Evolutionary conservation across 805 yeast genomes (phyloP).

Genomic region (Candida broadrunensis): DNA sequence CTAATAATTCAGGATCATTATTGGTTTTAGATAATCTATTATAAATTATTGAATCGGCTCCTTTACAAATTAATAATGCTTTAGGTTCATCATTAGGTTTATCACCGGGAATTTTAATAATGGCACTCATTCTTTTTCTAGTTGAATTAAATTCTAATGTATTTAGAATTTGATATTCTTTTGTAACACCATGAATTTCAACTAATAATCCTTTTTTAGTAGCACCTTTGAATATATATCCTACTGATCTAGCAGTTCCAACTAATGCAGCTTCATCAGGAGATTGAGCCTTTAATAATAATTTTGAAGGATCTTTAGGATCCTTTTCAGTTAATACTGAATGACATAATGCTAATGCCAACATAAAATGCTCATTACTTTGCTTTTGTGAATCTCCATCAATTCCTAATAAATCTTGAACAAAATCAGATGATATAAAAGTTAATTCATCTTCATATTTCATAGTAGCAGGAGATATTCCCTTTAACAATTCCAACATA

Average conservation of each 20-base stretch:
- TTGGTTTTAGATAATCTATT: slow-evolving; percentile 49
- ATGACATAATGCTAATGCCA: slow-evolving; percentile 74
- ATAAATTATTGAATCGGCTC: slow-evolving; percentile 81
- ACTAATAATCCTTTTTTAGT: slow-evolving; percentile 68
- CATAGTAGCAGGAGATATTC: slow-evolving; percentile 16
- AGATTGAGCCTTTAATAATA: slow-evolving; percentile 69
- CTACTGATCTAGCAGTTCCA: slow-evolving; percentile 75
- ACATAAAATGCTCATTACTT: slow-evolving; percentile 71
- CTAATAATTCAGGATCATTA: slow-evolving; percentile 49
- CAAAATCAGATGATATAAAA: slow-evolving; percentile 65
- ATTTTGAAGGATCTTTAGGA: slow-evolving; percentile 53
- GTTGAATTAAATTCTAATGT: slow-evolving; percentile 78
- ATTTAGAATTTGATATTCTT: slow-evolving; percentile 70
- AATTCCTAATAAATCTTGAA: slow-evolving; percentile 55
- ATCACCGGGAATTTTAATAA: slow-evolving; percentile 64
- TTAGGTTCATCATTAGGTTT: slow-evolving; percentile 40
- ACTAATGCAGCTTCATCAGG: slow-evolving; percentile 89
- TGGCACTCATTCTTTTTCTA: slow-evolving; percentile 84
- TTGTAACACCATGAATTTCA: slow-evolving; percentile 65
- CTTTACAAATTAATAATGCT: slow-evolving; percentile 72
- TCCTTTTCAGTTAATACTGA: slow-evolving; percentile 71
- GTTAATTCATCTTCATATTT: slow-evolving; percentile 61
- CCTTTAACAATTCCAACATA: slow-evolving; percentile 47
- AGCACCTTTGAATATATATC: slow-evolving; percentile 62
- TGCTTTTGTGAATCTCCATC: slow-evolving; percentile 51